phyloP scores from a whole-genome alignment of 2,329 filamentous ascomycete genomes.

The Incumbomyces delicatus region DNA sequence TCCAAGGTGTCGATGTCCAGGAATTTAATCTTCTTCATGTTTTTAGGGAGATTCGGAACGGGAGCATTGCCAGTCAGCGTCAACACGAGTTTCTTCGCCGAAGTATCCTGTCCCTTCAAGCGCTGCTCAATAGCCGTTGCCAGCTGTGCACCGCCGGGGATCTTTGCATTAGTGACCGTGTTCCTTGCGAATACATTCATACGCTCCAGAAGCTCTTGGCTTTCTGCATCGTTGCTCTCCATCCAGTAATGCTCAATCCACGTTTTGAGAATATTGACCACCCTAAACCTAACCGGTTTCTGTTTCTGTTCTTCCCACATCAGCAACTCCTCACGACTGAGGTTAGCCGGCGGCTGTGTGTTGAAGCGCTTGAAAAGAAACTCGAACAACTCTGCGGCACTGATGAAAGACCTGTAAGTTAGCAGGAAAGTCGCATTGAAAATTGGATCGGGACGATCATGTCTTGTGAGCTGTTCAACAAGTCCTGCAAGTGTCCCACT shows the following conservation, averaged over 20 bases:
- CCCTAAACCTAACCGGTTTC: constrained; percentile 87
- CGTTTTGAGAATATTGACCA: constrained; percentile 94
- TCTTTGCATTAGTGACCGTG: constrained; percentile 85
- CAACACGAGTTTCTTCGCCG: constrained; percentile 74
- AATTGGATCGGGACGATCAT: constrained; percentile 87
- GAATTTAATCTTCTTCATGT: constrained; percentile 99
- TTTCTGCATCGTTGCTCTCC: constrained; percentile 80
- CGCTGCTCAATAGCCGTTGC: constrained; percentile 84
- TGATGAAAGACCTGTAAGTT: constrained; percentile 91
- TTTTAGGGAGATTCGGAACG: constrained; percentile 86
- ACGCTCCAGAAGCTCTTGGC: constrained; percentile 72
- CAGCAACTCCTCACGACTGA: constrained; percentile 67
- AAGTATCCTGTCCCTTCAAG: constrained; percentile 75
- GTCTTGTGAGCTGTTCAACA: constrained; percentile 88
- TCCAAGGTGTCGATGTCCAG: constrained; percentile 91
- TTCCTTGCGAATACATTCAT: constrained; percentile 88
- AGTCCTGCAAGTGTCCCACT: constrained; percentile 81
- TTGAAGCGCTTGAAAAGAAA: constrained; percentile 84
- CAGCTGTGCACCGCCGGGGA: constrained; percentile 73
- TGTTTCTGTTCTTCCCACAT: constrained; percentile 90
- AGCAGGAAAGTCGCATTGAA: constrained; percentile 98
- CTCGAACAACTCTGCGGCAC: constrained; percentile 82
- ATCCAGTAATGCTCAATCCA: constrained; percentile 99
- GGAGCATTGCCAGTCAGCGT: constrained; percentile 77
- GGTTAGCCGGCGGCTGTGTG: constrained; percentile 78